Conservation (phyloP, 345 rosid species). For the Populus euphratica region DNA sequence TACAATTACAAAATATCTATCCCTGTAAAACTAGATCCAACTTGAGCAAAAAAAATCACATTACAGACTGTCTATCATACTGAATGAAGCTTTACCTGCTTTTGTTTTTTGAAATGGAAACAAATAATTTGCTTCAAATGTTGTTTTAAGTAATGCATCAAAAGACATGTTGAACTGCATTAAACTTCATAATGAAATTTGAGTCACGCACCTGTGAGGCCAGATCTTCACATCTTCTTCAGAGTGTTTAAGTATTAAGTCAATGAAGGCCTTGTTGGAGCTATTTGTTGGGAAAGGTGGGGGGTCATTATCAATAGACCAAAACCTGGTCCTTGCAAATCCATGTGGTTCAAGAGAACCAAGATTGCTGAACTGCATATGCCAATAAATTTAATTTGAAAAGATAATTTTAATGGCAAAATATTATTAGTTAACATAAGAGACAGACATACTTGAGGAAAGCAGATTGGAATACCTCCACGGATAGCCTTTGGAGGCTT, state of each 20-base stretch:
- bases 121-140: neutral
- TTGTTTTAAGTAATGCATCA: neutral
- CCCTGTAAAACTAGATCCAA: neutral
- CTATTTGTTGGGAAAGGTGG: slow-evolving; percentile 21
- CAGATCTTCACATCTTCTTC: slow-evolving; percentile 29
- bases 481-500: slow-evolving; percentile 28
- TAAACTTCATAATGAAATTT: neutral
- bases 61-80: neutral
- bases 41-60: neutral
- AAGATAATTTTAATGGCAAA: neutral
- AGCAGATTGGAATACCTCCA: slow-evolving; percentile 33
- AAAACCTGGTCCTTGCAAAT: slow-evolving; percentile 29
- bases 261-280: slow-evolving; percentile 22
- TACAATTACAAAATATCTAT: neutral
- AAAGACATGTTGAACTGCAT: neutral
- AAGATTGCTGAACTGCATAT: slow-evolving; percentile 23
- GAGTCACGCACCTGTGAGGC: slow-evolving; percentile 30
- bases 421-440: neutral
- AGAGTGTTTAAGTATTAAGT: slow-evolving; percentile 24
- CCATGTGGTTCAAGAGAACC: slow-evolving; percentile 33
- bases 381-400: neutral
- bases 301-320: slow-evolving; percentile 28
- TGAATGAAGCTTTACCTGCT: neutral
- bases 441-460: slow-evolving; percentile 25
- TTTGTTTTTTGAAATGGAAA: neutral